Evolutionary conservation across 2,329 filamentous ascomycete genomes (phyloP).

Genomic region (Fusarium sp.): DNA sequence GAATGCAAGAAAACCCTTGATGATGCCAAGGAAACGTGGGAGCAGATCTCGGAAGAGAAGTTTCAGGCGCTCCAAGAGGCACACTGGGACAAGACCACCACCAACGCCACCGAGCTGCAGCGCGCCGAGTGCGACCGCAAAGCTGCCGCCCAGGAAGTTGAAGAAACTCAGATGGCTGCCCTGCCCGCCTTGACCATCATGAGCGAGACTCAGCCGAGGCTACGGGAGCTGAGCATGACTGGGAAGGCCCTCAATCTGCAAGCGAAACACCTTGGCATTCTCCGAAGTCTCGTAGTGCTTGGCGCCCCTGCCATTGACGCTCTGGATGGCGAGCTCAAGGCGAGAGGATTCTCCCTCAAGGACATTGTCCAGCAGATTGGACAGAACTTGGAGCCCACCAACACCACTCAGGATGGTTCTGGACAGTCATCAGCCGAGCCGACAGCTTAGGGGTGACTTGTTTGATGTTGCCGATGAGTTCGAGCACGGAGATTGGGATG

Average conservation of each 20-base stretch:
- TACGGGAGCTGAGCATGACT: not conserved
- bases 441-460: not conserved
- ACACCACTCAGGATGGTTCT: not conserved
- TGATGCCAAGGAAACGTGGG: not conserved
- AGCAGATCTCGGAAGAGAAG: not conserved
- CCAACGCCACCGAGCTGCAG: not conserved
- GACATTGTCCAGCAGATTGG: not conserved
- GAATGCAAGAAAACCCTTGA: not conserved
- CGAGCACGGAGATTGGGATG: not conserved
- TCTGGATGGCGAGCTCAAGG: not conserved
- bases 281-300: not conserved
- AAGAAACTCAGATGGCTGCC: not conserved
- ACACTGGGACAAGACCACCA: not conserved
- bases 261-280: not conserved
- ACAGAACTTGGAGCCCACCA: not conserved
- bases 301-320: not conserved
- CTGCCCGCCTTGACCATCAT: not conserved
- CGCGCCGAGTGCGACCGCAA: not conserved
- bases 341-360: not conserved
- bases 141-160: not conserved
- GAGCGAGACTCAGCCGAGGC: not conserved
- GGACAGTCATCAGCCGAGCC: not conserved
- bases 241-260: not conserved
- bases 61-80: conserved; percentile 4
- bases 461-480: not conserved